Base-by-base conservation (phyloP, 305 asterid genomes). In the Solanum aculeatissimum region DNA sequence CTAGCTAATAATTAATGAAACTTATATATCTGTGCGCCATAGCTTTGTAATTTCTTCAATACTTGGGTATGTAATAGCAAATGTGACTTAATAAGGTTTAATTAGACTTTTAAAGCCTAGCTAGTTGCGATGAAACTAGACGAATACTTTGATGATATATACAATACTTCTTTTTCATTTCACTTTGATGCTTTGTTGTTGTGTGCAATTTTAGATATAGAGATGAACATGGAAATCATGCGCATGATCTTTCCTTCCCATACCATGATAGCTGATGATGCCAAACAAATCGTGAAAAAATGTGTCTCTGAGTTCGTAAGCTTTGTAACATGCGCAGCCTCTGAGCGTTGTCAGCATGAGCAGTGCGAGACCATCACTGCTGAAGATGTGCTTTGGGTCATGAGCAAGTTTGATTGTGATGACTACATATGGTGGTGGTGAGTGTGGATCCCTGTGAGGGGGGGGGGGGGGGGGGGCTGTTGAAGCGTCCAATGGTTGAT, bases 281-380 rank as follows among this genome's bases (percentile, higher is more conserved):
- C 94, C 14, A 94, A 92, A 87, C 95, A 94, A 86, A 89, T 93
- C 1, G 87, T 94, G 87, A 95, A 92, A 40, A 95, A 92, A 69
- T 94, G 95, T 66, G 95, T 92, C 19, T 91, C 96, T 0, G 96
- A 94, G 88, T 94, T 87, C 92, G 92, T 94, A 84, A 89, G 93
- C 85, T 92, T 92, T 89, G 87, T 94, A 86, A 94, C 97, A 2
- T 86, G 92, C 16, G 95, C 92, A 68, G 97, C 97, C 63, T 92
- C 92, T 9, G 95, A 93, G 80, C 91, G 91, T 11, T 92, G 95
- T 93, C 96, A 88, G 88, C 90, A 92, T 29, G 97, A 94, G 91
- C 92, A 91, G 87, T 86, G 95, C 83, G 91, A 91, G 91, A 93
- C 96, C 25, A 91, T 93, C 91, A 92, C 92, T 0, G 94, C 94